Conservation (phyloP, 1,284 basidiomycete species). For the Cutaneotrichosporon daszewskae region DNA sequence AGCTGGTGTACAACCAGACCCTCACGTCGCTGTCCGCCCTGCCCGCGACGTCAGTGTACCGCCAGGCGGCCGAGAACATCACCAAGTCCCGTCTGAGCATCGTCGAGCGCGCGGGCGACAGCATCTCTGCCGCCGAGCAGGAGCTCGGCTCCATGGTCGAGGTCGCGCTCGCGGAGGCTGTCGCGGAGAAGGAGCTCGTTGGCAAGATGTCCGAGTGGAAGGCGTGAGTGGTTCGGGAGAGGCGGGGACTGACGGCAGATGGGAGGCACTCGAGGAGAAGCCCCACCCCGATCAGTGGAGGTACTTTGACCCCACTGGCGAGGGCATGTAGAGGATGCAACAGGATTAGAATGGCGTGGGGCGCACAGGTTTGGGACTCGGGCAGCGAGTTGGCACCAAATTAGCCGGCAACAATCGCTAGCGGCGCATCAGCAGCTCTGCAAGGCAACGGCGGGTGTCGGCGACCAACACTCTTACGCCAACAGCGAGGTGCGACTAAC, state of each 20-base stretch:
- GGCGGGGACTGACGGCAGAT: constrained; percentile 23
- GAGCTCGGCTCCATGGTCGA: constrained; percentile 50
- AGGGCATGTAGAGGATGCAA: constrained; percentile 16
- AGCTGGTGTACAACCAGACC: constrained; percentile 71
- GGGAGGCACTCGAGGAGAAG: constrained; percentile 38
- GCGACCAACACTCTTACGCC: no score
- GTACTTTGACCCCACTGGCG: constrained; percentile 42
- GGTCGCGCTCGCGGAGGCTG: constrained; percentile 63
- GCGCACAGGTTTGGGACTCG: no score
- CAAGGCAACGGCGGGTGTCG: no score
- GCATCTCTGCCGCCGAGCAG: constrained; percentile 63
- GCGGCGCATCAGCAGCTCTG: no score
- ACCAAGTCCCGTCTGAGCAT: constrained; percentile 75
- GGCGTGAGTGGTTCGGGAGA: constrained; percentile 61
- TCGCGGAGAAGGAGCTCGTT: constrained; percentile 72
- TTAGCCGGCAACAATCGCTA: no score
- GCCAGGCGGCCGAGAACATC: constrained; percentile 81
- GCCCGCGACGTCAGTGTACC: constrained; percentile 77
- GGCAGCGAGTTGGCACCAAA: no score
- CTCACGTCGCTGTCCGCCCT: constrained; percentile 64
- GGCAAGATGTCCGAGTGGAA: constrained; percentile 92
- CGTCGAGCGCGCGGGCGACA: constrained; percentile 62
- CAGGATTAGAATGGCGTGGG: no score
- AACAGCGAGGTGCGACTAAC: no score
- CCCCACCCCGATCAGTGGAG: constrained; percentile 39